Evolutionary conservation across 1,139 yeast species (phyloP), one percentile per base, ranked within the genome.

Genomic region (Kodamaea sp.): DNA sequence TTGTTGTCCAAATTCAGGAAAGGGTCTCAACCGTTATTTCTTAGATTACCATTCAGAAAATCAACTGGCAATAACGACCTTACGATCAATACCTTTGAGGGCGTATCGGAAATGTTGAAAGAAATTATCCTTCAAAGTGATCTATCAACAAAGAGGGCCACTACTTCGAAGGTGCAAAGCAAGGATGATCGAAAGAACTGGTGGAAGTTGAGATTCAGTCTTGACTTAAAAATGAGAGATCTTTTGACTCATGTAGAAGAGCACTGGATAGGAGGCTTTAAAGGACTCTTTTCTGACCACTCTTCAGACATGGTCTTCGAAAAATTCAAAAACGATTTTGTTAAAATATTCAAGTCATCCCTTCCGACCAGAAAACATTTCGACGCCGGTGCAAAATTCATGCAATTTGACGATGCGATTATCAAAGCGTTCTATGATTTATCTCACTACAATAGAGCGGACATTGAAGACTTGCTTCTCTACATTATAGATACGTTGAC

Each of bases 261-360:
- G 19, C 63, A 66, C 38, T 88, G 96, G 95, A 58, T 90, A 28
- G 90, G 95, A n/a, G 95, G 95, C 0, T 84, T 88, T 44, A 62
- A 63, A 27, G 82, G 90, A 0, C 50, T 86, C 2, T 83, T 87
- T 50, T 59, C 64, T 23, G 61, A 61, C 5, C 46, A 43, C 9
- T 44, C 49, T 2, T 56, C 63, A 19, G 49, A 47, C 8, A 46
- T 48, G 0, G 51, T 57, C 5, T 59, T 70, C 24, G 45, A 10
- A 31, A 51, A 30, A 66, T 85, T 55, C 63, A 66, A 46, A 39
- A 35, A 2, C 47, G 70, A 36, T 55, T 78, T 53, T 44, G 61
- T 34, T 43, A 50, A 22, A 57, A 68, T 44, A 36, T 64, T 41
- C 42, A 53, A 37, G 11, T 50, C 48, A 4, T 59, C 21, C 61